phyloP scores from a whole-genome alignment of 1,139 yeast genomes.

The Suhomyces bokatorum region DNA sequence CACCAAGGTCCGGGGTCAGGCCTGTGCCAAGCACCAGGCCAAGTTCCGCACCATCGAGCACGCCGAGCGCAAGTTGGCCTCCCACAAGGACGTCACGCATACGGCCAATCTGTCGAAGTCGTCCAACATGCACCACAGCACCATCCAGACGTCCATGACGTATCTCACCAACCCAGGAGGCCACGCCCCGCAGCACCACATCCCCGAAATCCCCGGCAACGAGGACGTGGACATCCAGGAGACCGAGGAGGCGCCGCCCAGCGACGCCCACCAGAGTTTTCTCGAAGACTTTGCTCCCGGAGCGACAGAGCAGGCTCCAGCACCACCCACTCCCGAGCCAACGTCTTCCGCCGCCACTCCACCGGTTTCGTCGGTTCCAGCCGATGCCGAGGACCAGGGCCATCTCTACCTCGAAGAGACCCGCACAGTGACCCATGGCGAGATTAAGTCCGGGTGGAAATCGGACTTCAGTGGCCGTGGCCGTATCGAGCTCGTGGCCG shows the following conservation, averaged over 20 bases:
- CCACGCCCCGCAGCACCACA: constrained; percentile 7
- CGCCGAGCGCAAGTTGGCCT: constrained; percentile 30
- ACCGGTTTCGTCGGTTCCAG: constrained; percentile 3
- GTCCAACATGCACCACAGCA: constrained; percentile 38
- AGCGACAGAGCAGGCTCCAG: constrained; percentile 24
- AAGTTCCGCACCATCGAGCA: constrained; percentile 52
- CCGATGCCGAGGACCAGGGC: constrained; percentile 21
- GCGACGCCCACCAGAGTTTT: constrained; percentile 14
- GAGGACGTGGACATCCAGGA: constrained; percentile 5
- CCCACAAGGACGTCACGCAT: constrained; percentile 16
- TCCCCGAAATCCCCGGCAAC: constrained; percentile 4
- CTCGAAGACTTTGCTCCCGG: constrained; percentile 11
- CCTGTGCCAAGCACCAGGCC: constrained; percentile 56
- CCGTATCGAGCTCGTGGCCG: constrained; percentile 72
- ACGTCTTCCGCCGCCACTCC: background rate
- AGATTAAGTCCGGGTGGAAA: constrained; percentile 89
- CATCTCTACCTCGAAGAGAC: constrained; percentile 67
- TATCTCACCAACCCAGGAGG: constrained; percentile 18
- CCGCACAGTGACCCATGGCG: constrained; percentile 74
- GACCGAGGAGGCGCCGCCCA: constrained; percentile 14
- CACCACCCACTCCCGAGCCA: constrained; percentile 27
- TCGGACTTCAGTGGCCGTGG: constrained; percentile 81
- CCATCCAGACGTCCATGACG: constrained; percentile 35
- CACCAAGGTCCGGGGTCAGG: constrained; percentile 56
- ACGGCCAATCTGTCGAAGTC: constrained; percentile 11